These are phyloP conservation scores for Bryum argenteum DNA, from an alignment of 225 moss, liverwort and hornwort species.

Conservation along the genomic window DNA sequence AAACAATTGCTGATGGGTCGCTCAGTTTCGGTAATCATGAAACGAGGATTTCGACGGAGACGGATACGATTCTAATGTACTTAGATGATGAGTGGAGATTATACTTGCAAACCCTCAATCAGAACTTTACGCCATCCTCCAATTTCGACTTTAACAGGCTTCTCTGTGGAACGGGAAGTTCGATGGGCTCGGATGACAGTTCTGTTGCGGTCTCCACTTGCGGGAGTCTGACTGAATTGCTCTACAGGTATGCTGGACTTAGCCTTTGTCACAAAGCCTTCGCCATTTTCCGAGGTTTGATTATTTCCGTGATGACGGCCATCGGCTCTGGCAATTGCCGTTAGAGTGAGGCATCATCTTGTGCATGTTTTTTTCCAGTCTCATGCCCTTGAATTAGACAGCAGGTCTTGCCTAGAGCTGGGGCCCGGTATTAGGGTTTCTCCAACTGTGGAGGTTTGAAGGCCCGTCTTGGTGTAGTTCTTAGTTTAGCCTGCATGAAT, in stretches of 20 bases:
- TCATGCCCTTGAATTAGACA: neutral
- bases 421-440: neutral
- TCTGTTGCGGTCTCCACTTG: slow-evolving; percentile 26
- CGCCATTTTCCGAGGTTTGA: slow-evolving; percentile 1
- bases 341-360: slow-evolving; percentile 1
- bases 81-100: slow-evolving; percentile 41
- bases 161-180: slow-evolving; percentile 38
- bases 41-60: slow-evolving; percentile 22
- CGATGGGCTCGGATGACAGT: slow-evolving; percentile 3
- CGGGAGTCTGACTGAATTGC: slow-evolving; percentile 45
- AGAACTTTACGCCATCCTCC: slow-evolving; percentile 37
- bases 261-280: neutral
- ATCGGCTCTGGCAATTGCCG: slow-evolving; percentile 11
- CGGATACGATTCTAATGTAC: slow-evolving; percentile 36
- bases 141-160: slow-evolving; percentile 44
- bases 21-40: slow-evolving; percentile 20
- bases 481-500: neutral
- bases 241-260: slow-evolving; percentile 38
- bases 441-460: neutral
- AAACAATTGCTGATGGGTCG: slow-evolving; percentile 39
- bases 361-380: neutral
- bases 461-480: neutral
- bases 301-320: neutral
- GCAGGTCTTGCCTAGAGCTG: neutral
- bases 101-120: slow-evolving; percentile 42